phyloP scores from a whole-genome alignment of 1,284 basidiomycete species.

The Anthracocystis walkeri region DNA sequence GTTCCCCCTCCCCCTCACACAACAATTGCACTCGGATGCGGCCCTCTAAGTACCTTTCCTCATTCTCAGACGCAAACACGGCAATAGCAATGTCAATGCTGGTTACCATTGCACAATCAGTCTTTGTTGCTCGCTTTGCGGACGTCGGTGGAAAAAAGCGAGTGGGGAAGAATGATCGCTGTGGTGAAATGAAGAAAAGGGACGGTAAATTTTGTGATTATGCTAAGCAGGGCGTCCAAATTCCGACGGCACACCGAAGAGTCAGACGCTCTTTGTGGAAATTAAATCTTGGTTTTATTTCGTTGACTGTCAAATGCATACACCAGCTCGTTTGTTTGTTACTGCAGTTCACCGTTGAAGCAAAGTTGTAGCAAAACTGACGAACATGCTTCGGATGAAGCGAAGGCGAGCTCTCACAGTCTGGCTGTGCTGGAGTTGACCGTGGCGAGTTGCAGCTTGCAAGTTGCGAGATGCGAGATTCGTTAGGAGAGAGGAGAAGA shows the following conservation, averaged over 20 bases:
- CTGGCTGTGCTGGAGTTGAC: not conserved
- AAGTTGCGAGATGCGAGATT: too few species aligned
- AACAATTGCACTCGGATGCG: not conserved
- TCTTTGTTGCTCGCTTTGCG: too few species aligned
- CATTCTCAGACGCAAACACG: too few species aligned
- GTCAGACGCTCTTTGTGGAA: not conserved
- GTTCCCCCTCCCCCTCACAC: not conserved
- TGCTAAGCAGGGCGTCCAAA: constrained; percentile 28
- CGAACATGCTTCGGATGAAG: not conserved
- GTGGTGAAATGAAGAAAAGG: too few species aligned
- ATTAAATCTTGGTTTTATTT: not conserved
- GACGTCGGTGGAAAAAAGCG: not conserved
- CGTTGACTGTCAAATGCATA: not conserved
- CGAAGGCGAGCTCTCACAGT: not conserved
- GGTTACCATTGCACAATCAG: too few species aligned
- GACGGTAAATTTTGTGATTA: constrained; percentile 15
- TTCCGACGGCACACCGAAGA: constrained; percentile 12
- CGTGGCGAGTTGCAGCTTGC: not conserved
- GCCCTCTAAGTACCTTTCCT: not conserved
- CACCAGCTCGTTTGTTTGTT: too few species aligned
- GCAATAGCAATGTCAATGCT: too few species aligned
- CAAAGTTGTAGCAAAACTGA: not conserved
- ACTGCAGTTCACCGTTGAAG: too few species aligned
- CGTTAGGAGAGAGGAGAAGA: not conserved
- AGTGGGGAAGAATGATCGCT: not conserved